Evolutionary conservation across 768 basidiomycete genomes (phyloP), one percentile per base, ranked within the genome.

Genomic region (Cystofilobasidium ferigula): DNA sequence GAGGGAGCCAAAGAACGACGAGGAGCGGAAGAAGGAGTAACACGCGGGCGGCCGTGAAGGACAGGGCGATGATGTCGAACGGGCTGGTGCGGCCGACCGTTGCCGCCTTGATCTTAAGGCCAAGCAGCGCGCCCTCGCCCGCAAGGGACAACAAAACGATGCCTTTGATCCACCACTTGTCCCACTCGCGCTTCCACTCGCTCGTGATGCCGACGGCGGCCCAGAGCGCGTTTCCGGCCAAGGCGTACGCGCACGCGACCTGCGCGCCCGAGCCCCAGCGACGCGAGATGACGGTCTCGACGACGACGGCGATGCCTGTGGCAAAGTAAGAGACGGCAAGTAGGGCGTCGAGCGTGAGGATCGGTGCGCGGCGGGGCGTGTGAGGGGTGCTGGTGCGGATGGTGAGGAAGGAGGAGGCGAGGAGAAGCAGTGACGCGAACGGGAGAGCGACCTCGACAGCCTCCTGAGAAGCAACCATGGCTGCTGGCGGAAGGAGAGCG

Each of bases 241-340:
- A 74, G 48, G 88, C 72, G 47, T 87, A 67, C 8, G 69, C 70
- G 0, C 69, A 63, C 13, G 72, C 53, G 32, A 68, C 67, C 40
- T 70, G 54, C 51, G 64, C 24, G 57, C 53, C 26, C 47, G 48
- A 13, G 57, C 62, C 24, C 88, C 89, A 90, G 13, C 78, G 68
- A 70, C 84, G 83, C 70, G 82, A 79, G 64, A 89, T 72, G 48
- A 90, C 79, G 24, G 85, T 81, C 72, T 80, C 82, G 6, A 82
- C 77, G 48, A 86, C 82, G 71, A 88, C 85, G 20, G 85, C 80
- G 36, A 86, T 79, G 18, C 88, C 91, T 72, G 94, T 89, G 35
- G 84, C 76, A 59, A 93, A 79, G 74, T 84, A 93, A 20, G 86
- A 84, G 59, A 86, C 74, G n/a, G 87, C 82, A 28, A 81, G 73